Evolutionary conservation across 164 flowering plant species (phyloP), one percentile per base, ranked within the genome.

Genomic region (Aristolochia contorta): DNA sequence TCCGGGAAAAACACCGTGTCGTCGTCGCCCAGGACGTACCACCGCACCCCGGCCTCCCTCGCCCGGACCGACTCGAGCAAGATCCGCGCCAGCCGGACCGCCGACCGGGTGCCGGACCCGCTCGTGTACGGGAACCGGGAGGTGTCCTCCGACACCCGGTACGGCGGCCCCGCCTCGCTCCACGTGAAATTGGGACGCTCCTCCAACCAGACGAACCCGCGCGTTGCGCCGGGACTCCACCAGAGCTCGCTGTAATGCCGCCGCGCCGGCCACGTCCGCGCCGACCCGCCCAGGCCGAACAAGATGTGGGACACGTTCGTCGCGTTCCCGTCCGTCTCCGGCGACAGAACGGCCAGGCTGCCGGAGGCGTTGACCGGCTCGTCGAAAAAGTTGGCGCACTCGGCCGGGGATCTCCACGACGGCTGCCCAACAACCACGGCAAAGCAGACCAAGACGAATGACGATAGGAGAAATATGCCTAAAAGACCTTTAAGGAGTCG

Each of bases 1-100:
- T 87, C 83, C 2, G 79, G 27, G 67, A 92, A 83, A 47, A 83
- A 92, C 68, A 92, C 89, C 52, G 96, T 89, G 64, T 92, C 98
- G 49, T 92, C 98, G 65, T 89, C 98, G 12, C 96, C 96, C 89
- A 92, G 77, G 50, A 89, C 96, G 64, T 84, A 87, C 98, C 96
- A 92, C 64, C 96, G 76, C 65, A 87, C 90, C 41, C 69, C 60
- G 3, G 78, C 73, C 55, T 71, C 15, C 41, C 80, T 77, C 6
- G 81, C 59, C 22, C 64, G 61, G 64, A 78, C 85, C 53, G 78
- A 78, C 54, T 87, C 98, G 58, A 52, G 16, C 3, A 87, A 75
- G 10, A 89, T 79, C 61, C 96, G 72, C 10, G 96, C 83, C 1
- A 92, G 79, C 48, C 98, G 75, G 16, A 80, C 82, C 14, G 96